phyloP scores from a whole-genome alignment of 257 asterid genomes.

The Solanum neorickii region DNA sequence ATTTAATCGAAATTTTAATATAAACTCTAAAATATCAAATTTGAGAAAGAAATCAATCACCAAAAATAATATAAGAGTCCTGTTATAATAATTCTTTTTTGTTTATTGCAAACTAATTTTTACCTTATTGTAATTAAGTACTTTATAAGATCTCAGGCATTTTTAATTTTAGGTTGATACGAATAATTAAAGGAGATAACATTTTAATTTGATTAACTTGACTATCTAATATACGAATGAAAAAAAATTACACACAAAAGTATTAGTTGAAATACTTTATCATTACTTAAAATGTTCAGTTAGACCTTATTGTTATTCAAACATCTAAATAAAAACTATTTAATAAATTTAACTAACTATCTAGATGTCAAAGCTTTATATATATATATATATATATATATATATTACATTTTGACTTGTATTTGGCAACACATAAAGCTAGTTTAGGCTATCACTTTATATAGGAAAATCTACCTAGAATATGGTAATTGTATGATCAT shows the following conservation, averaged over 20 bases:
- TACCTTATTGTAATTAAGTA: not conserved
- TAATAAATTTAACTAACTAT: not conserved
- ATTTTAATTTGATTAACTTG: too few relatives aligned
- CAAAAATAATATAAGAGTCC: not conserved
- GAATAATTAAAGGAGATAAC: too few relatives aligned
- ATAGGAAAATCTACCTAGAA: not conserved
- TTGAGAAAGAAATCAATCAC: not conserved
- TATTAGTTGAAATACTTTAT: not conserved
- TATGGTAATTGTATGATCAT: not conserved
- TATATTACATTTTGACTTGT: too few relatives aligned
- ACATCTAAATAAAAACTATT: too few relatives aligned
- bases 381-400: too few relatives aligned
- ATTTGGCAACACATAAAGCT: not conserved
- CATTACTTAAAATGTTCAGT: not conserved
- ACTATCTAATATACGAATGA: too few relatives aligned
- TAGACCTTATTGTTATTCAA: not conserved
- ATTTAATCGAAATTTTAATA: too few relatives aligned
- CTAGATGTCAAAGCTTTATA: too few relatives aligned
- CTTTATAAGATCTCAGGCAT: rapidly evolving
- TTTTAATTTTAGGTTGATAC: too few relatives aligned
- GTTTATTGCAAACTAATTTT: not conserved
- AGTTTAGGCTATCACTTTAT: not conserved
- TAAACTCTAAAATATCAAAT: too few relatives aligned
- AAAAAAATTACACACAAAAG: too few relatives aligned
- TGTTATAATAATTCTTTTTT: not conserved